phyloP scores from a whole-genome alignment of 306 rosid species.

The Lathyrus sativus region DNA sequence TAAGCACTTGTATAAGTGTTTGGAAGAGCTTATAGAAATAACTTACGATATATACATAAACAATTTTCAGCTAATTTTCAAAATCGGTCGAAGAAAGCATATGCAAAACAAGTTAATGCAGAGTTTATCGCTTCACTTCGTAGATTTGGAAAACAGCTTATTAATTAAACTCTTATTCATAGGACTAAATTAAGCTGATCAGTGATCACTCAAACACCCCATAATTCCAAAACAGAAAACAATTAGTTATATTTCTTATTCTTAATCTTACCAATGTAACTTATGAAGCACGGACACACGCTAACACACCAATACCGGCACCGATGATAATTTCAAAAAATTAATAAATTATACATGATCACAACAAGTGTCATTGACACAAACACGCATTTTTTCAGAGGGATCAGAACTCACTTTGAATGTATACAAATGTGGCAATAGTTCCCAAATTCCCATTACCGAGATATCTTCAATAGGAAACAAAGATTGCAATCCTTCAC shows the following conservation, averaged over 20 bases:
- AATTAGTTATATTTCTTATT: neutral
- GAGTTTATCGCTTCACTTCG: neutral
- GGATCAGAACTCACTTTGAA: slow-evolving; percentile 62
- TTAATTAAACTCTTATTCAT: neutral
- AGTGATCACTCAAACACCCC: neutral
- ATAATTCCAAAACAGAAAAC: neutral
- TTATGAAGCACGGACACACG: too few species aligned
- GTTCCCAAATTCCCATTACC: slow-evolving; percentile 93
- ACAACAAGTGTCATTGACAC: too few species aligned
- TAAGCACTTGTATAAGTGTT: neutral
- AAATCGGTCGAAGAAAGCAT: neutral
- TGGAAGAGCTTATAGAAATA: neutral
- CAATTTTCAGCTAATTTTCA: too few species aligned
- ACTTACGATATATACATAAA: too few species aligned
- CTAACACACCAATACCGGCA: too few species aligned
- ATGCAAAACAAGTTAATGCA: neutral
- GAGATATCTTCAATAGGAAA: slow-evolving; percentile 86
- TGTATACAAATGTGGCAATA: slow-evolving; percentile 68
- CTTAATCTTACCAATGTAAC: neutral
- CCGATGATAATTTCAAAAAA: too few species aligned
- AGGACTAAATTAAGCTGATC: neutral
- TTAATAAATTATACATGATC: too few species aligned
- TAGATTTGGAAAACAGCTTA: neutral
- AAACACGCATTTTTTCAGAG: too few species aligned
- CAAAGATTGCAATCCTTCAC: slow-evolving; percentile 68